Base-by-base conservation (phyloP, 164 flowering plant genomes). In the Aristolochia fimbriata region DNA sequence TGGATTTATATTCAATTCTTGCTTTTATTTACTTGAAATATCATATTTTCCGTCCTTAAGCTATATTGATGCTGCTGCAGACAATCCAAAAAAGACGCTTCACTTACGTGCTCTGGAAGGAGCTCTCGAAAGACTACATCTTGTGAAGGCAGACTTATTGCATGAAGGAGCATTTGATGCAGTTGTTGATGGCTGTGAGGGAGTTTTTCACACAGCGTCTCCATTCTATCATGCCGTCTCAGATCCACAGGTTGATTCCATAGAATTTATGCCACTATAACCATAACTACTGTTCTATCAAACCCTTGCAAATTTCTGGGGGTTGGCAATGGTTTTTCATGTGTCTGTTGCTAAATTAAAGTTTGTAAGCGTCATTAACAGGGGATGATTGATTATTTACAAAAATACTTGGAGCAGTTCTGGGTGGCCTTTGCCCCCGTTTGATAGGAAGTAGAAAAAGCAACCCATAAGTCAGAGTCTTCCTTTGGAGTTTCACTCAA, bases 141-240 rank as follows among this genome's bases (percentile, higher is more conserved):
- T 62, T 30, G 53, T 53, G 15, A 55, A 62, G 23, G 65, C 58
- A 16, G 25, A 62, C 33, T 41, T 53, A 23, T 15, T 62, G 59
- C 59, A 62, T 3, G 65, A 62, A 21, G 59, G 65, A 45, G 10
- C 59, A 17, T 62, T 62, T 55, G 65, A 62, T 62, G 33, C 51
- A 37, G 65, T 48, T n/a, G 51, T 62, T 10, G 33, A 22, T 43
- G 65, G 58, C 4, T 62, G 65, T 54, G 65, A 61, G 17, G 56
- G 64, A 20, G 64, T 61, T n/a, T 61, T 61, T 33, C 64, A 61
- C 47, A 61, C 64, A 53, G 65, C 65, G 15, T 62, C 65, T 43
- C 65, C 65, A 30, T 62, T 54, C 22, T 54, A 2, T 25, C 51
- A 21, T 19, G 13, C 20, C 20, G 49, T 23, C 16, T 7, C 27